Evolutionary conservation across 371 early-diverging fungal genomes (phyloP).

Genomic region (Dinochytrium kinnereticum): DNA sequence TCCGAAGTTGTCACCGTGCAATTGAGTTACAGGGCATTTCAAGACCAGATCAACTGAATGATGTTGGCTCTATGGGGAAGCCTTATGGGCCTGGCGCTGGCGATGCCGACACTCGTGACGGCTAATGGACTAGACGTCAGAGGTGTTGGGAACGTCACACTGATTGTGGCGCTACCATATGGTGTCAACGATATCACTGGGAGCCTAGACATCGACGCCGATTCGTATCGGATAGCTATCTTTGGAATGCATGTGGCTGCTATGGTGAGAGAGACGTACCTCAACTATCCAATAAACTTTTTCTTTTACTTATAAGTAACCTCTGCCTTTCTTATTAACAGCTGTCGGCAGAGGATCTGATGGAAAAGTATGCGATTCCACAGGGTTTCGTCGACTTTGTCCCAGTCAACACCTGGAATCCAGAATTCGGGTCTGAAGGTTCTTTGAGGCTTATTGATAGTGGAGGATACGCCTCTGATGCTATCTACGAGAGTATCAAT

Average conservation of each 20-base stretch:
- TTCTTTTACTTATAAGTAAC: no score
- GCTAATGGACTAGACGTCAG: no score
- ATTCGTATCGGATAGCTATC: neutral
- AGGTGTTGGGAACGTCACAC: neutral
- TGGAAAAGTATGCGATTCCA: neutral
- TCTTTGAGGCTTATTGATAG: neutral
- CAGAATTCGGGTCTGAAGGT: neutral
- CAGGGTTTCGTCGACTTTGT: neutral
- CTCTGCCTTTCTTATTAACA: no score
- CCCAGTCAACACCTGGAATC: conserved; percentile 4
- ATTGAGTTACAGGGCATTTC: no score
- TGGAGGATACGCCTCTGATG: neutral
- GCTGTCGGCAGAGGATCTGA: neutral
- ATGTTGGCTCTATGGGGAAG: no score
- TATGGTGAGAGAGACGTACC: no score
- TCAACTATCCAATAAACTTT: no score
- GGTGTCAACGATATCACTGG: neutral
- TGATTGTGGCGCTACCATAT: neutral
- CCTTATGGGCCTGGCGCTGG: no score
- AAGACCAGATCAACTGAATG: no score
- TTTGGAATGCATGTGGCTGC: neutral
- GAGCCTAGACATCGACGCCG: neutral
- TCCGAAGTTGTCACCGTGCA: no score
- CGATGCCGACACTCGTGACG: no score
- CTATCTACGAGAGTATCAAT: neutral